phyloP scores from a whole-genome alignment of 1,284 basidiomycete genomes.

The Porogramme epimiltina region DNA sequence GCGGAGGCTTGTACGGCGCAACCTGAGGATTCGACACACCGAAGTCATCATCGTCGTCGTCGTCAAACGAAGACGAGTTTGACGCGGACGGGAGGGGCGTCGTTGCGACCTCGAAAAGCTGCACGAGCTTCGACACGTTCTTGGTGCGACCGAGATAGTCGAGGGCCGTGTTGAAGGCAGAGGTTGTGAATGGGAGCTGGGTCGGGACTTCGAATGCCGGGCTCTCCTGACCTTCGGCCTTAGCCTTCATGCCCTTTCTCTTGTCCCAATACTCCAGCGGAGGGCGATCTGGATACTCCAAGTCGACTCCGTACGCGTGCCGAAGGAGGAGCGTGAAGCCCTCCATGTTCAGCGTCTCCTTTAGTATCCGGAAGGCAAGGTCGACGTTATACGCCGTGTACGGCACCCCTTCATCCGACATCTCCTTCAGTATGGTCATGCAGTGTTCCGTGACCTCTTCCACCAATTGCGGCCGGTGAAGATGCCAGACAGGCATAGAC shows the following conservation, averaged over 20 bases:
- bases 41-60: constrained; percentile 68
- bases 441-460: constrained; percentile 47
- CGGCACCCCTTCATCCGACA: constrained; percentile 48
- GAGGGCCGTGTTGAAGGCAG: constrained; percentile 69
- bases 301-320: constrained; percentile 71
- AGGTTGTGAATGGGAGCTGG: constrained; percentile 59
- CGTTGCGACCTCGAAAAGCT: constrained; percentile 76
- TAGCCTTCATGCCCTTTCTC: constrained; percentile 10
- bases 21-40: constrained; percentile 38
- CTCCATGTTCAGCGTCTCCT: constrained; percentile 56
- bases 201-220: constrained; percentile 25
- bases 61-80: constrained; percentile 52
- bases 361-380: constrained; percentile 64
- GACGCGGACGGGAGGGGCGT: constrained; percentile 56
- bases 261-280: constrained; percentile 45
- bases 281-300: constrained; percentile 67
- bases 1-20: constrained; percentile 39
- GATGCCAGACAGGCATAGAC: constrained; percentile 51
- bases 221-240: constrained; percentile 12
- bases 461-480: constrained; percentile 35
- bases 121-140: constrained; percentile 65
- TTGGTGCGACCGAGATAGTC: constrained; percentile 64
- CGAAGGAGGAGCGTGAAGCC: constrained; percentile 61
- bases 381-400: constrained; percentile 64
- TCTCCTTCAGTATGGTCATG: constrained; percentile 54